These are phyloP conservation scores for Penicillium sp. DNA, from an alignment of 2,329 filamentous ascomycete species.

Conservation along the genomic window DNA sequence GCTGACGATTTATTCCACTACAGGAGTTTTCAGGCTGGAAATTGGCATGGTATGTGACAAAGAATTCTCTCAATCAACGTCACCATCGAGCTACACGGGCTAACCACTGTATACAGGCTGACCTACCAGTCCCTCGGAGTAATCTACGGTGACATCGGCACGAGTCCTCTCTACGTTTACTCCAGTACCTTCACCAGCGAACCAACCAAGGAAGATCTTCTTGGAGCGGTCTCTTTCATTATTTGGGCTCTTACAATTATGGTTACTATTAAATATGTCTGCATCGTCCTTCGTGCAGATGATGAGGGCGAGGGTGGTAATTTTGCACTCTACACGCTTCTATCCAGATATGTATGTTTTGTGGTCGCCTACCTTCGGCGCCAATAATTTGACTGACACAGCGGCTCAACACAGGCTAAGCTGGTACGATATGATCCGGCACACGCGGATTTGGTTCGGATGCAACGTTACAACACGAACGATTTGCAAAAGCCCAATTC, in stretches of 20 bases:
- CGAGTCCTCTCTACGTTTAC: constrained; percentile 58
- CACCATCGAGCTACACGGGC: neutral
- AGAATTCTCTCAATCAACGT: no score
- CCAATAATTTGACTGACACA: neutral
- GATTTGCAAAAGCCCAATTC: constrained; percentile 47
- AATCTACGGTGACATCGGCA: constrained; percentile 62
- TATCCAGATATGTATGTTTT: constrained; percentile 50
- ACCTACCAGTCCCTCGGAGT: constrained; percentile 58
- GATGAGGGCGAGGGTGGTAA: constrained; percentile 60
- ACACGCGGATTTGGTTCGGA: constrained; percentile 48
- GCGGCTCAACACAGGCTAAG: constrained; percentile 41
- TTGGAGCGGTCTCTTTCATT: constrained; percentile 56
- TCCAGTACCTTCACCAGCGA: constrained; percentile 53
- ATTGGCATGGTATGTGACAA: neutral
- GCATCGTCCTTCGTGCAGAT: constrained; percentile 55
- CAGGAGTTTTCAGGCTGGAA: neutral
- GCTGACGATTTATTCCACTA: neutral
- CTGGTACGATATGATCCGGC: constrained; percentile 55
- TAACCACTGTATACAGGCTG: constrained; percentile 32
- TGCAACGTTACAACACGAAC: constrained; percentile 47
- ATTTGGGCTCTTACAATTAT: constrained; percentile 58
- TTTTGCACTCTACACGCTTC: constrained; percentile 54
- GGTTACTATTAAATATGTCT: constrained; percentile 58
- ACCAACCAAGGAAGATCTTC: constrained; percentile 48
- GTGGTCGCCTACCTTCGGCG: neutral